Percentiles rank a stretch among this genome's conserved stretches.
Evolutionary conservation across 805 yeast species (phyloP).

Genomic region (Priceomyces carsonii): DNA sequence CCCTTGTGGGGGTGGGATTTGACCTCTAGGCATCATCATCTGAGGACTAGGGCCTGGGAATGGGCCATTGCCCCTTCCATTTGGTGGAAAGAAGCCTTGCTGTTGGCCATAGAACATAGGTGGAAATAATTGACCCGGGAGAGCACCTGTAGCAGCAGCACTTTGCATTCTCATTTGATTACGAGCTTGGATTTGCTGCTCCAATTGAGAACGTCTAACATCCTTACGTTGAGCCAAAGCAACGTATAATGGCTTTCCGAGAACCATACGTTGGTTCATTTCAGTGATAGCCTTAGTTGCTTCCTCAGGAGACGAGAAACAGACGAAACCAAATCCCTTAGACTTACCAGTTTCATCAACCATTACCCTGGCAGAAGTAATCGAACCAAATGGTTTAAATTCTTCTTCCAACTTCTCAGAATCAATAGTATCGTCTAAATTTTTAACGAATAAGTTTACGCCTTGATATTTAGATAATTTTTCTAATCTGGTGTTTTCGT

Average conservation of each 20-base stretch:
- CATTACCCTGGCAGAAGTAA: slow-evolving; percentile 96
- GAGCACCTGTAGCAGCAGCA: slow-evolving; percentile 84
- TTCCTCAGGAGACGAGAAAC: slow-evolving; percentile 97
- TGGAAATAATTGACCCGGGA: slow-evolving; percentile 83
- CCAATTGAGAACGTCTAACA: slow-evolving; percentile 93
- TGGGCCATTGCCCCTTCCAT: slow-evolving; percentile 73
- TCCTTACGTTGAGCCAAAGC: slow-evolving; percentile 99
- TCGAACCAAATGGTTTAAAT: slow-evolving; percentile 89
- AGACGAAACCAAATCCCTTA: slow-evolving; percentile 97
- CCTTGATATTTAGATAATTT: slow-evolving; percentile 94
- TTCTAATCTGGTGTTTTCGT: slow-evolving; percentile 90
- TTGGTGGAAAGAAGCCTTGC: slow-evolving; percentile 83
- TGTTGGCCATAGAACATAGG: slow-evolving; percentile 88
- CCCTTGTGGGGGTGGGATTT: slow-evolving; percentile 63
- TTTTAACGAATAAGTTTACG: slow-evolving; percentile 94
- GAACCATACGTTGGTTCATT: slow-evolving; percentile 96
- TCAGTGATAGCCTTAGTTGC: slow-evolving; percentile 98
- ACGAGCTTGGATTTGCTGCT: slow-evolving; percentile 97
- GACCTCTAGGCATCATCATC: slow-evolving; percentile 73
- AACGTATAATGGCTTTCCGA: slow-evolving; percentile 95
- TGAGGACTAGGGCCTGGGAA: slow-evolving; percentile 81
- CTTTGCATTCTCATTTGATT: slow-evolving; percentile 98
- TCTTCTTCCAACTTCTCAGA: slow-evolving; percentile 91
- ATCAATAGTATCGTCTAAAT: slow-evolving; percentile 90
- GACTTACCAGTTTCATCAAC: slow-evolving; percentile 92